phyloP scores from a whole-genome alignment of 2,329 filamentous ascomycete genomes.

The Xylaria sp. region DNA sequence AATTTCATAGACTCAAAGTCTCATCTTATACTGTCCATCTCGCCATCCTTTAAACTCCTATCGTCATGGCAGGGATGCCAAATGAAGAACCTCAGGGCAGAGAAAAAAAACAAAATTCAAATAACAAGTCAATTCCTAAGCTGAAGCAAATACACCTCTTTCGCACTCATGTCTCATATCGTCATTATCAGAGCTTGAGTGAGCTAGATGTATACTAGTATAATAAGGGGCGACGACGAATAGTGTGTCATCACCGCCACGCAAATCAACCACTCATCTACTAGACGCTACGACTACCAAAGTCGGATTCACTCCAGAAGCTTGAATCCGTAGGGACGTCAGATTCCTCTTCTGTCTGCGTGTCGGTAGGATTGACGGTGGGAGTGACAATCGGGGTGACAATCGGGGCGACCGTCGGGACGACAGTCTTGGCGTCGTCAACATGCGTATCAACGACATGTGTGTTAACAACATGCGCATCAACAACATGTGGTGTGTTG shows the following conservation, averaged over 20 bases:
- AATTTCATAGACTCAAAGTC: background rate
- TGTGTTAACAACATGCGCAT: too few relatives aligned
- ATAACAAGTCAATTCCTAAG: background rate
- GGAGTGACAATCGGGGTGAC: too few relatives aligned
- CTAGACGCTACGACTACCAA: background rate
- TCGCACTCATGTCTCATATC: background rate
- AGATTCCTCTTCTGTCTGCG: background rate
- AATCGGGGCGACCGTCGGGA: background rate
- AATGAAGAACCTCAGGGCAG: background rate
- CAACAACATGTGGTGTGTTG: too few relatives aligned
- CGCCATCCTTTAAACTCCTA: background rate
- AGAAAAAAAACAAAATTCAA: background rate
- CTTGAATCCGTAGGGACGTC: conserved; percentile 18
- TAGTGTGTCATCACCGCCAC: background rate
- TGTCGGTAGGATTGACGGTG: too few relatives aligned
- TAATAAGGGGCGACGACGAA: background rate
- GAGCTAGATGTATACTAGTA: background rate
- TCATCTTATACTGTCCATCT: background rate
- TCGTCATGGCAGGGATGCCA: background rate
- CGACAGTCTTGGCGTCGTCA: too few relatives aligned
- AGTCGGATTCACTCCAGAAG: conserved; percentile 20
- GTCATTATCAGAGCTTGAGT: background rate
- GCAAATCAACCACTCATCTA: background rate
- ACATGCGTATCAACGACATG: too few relatives aligned
- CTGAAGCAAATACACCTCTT: background rate